Evolutionary conservation across 1,284 basidiomycete genomes (phyloP), one percentile per base, ranked within the genome.

Genomic region (Apiotrichum laibachii): DNA sequence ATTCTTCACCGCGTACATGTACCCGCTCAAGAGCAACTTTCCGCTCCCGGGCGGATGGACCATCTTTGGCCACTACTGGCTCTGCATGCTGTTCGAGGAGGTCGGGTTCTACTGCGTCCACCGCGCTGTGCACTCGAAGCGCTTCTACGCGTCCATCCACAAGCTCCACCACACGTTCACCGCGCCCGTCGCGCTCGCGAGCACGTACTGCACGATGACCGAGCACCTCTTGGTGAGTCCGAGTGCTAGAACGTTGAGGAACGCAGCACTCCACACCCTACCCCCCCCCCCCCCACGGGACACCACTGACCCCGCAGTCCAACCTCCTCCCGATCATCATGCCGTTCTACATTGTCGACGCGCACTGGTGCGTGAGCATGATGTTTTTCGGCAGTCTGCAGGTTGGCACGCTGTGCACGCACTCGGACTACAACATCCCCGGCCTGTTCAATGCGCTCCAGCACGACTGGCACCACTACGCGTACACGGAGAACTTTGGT

Each of bases 401-500:
- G 51, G 31, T 60, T 40, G 62, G 59, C 22, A 63, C 62, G 18
- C 53, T 61, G n/a, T 50, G 46, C 51, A 63, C 62, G 18, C 62
- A 63, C 56, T 61, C 59, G 19, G 62, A 58, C 59, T 63, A 61
- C 59, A 63, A 61, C 56, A 55, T 63, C 18, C 62, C 62, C 19
- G 56, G 54, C n/a, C 54, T 59, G 37, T 56, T 56, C 54, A 57
- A 63, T 35, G 56, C 62, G 31, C 59, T 63, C 47, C 37, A 54
- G 51, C 62, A 63, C 59, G 62, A 63, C 62, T 63, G 62, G 62
- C 62, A 63, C 55, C 62, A 63, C 54, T 63, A 63, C 51, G 44
- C 56, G 16, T 63, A 59, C 45, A 63, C 59, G 1, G 62, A 63
- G 21, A 63, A 63, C 59, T 63, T 48, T 47, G 62, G 62, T 47